A percentile compares a stretch with the other conserved stretches of the same genome.
Evolutionary conservation across 2,329 filamentous ascomycete genomes (phyloP).

Genomic region (Nakataea oryzae): DNA sequence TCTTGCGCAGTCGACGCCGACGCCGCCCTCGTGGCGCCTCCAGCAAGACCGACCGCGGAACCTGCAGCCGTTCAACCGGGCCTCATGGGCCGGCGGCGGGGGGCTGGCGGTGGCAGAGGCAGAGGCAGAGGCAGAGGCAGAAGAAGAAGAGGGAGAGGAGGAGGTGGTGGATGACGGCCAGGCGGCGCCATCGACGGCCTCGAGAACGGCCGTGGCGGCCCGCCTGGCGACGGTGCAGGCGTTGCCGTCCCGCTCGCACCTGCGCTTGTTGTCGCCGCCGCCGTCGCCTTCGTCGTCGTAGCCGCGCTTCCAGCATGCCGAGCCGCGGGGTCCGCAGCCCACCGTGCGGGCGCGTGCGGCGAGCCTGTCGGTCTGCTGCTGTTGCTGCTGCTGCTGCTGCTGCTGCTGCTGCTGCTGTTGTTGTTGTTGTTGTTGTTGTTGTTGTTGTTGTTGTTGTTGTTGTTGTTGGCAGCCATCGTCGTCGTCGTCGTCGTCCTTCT

Average conservation of each 20-base stretch:
- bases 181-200: constrained; percentile 4
- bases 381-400: background rate
- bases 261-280: constrained; percentile 1
- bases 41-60: constrained; percentile 23
- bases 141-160: too few species aligned
- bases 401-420: too few species aligned
- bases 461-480: background rate
- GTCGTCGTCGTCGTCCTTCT: background rate
- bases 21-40: constrained; percentile 14
- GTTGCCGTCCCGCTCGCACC: background rate
- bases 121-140: too few species aligned
- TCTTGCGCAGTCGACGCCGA: constrained; percentile 19
- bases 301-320: constrained; percentile 1
- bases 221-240: constrained; percentile 3
- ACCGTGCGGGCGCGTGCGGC: background rate
- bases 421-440: background rate
- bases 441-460: background rate
- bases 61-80: constrained; percentile 10
- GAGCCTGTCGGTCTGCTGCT: background rate
- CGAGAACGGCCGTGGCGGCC: constrained; percentile 3
- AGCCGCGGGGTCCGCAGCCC: background rate
- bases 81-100: constrained; percentile 13
- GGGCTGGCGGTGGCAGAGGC: constrained; percentile 18
- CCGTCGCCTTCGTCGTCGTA: background rate
- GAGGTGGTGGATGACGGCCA: too few species aligned